Base-by-base conservation (phyloP, 78 protist genomes). In the Ministeria vibrans region DNA sequence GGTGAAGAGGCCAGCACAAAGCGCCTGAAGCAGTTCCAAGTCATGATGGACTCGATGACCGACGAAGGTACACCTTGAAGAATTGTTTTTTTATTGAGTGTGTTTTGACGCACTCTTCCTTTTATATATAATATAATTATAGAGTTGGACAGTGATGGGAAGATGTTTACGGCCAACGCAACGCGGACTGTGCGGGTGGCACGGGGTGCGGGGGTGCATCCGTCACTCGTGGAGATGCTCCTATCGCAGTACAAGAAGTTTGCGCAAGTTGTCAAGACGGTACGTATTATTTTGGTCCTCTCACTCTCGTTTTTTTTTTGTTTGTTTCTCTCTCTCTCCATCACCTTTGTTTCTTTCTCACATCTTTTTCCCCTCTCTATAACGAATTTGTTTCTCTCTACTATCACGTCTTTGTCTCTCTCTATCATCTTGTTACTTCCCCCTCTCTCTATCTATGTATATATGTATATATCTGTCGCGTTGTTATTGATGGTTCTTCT, bases 31-130 rank as follows among this genome's bases (percentile, higher is more conserved):
- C 77, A 83, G 27, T 92, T 87, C 82, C 66, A 93, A 80, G 79
- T 75, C 51, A 90, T 98, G 32, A 83, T 98, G 90, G 98, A 96
- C 81, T 83, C 94, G 53, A 93, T 98, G 94, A 87, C 97, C 20
- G 92, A 82, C 68, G 49, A 39, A 68, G 43, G 42, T 83, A 1
- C 34, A 53, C 30, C 2, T 28, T 7, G 2, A 22, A 62, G 11
- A 22, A 7, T 27, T 22, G 30, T 1, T 20, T 1, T 9, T 34
- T 28, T 20, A 18, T 6, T 9, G 43, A 15, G 63, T 41, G 46
- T 87, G 89, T 78, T 78, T 92, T 61, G 91, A 89, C 83, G 76
- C 78, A 20, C 75, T 59, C 61, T 9, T 4, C 64, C 15, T 5
- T 5, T 76, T 53, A 5, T 5, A 5, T 15, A 15, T 6, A 23